phyloP scores from a whole-genome alignment of 371 early-diverging fungal genomes.

The Zychaea mexicana region DNA sequence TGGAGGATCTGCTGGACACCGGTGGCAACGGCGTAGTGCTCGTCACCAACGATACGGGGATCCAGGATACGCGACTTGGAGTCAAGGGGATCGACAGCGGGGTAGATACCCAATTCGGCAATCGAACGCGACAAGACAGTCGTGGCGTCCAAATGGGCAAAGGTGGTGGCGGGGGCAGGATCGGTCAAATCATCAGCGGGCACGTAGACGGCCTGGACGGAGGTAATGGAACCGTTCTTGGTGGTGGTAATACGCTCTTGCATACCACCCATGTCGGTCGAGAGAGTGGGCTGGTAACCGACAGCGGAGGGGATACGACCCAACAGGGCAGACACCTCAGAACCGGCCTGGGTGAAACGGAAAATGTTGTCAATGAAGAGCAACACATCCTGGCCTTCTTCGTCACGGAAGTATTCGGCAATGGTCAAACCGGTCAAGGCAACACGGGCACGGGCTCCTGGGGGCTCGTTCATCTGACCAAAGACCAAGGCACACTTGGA shows the following conservation, averaged over 20 bases:
- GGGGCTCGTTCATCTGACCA: conserved; percentile 99
- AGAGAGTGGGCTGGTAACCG: conserved; percentile 98
- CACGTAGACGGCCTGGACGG: conserved; percentile 98
- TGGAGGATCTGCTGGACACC: conserved; percentile 93
- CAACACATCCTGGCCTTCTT: conserved; percentile 98
- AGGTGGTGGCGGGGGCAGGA: conserved; percentile 98
- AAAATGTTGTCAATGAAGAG: conserved; percentile 99
- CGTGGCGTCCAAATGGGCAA: conserved; percentile 99
- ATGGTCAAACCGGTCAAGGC: conserved; percentile 97
- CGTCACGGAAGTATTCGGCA: conserved; percentile 99
- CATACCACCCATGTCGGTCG: conserved; percentile 97
- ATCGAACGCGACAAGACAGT: conserved; percentile 98
- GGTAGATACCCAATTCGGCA: conserved; percentile 99
- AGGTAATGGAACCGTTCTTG: conserved; percentile 99
- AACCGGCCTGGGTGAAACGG: conserved; percentile 95
- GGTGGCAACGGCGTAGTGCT: conserved; percentile 94
- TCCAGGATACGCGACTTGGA: conserved; percentile 98
- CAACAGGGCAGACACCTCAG: conserved; percentile 95
- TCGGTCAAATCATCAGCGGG: conserved; percentile 99
- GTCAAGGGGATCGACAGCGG: conserved; percentile 98
- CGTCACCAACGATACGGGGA: conserved; percentile 93
- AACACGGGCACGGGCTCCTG: conserved; percentile 99
- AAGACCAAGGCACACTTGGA: conserved; percentile 97
- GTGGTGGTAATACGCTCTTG: conserved; percentile 99
- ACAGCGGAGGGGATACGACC: conserved; percentile 99